A percentile compares a stretch with the other conserved stretches of the same genome.
Conservation (phyloP, 768 basidiomycete genomes). For the Amanita brunnescens region DNA sequence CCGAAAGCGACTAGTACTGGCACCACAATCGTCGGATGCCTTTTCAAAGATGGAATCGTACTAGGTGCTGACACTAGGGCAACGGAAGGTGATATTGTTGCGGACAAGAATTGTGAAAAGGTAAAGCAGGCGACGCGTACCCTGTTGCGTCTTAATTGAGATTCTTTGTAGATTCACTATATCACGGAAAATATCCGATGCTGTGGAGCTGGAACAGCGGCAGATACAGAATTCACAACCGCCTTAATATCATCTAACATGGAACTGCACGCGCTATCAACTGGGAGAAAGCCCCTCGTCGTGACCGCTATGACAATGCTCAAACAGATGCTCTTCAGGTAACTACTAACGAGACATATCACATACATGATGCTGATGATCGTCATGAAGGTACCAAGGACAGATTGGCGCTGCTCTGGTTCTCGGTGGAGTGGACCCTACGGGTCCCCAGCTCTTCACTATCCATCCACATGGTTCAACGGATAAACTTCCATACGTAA, state of each 20-base stretch:
- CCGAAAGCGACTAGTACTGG: constrained; percentile 89
- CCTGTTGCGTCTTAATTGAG: neutral
- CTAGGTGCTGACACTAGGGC: constrained; percentile 96
- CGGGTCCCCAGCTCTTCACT: constrained; percentile 93
- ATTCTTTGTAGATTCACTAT: constrained; percentile 63
- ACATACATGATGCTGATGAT: neutral
- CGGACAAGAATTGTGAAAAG: constrained; percentile 99
- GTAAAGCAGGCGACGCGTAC: constrained; percentile 26
- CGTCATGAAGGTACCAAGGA: constrained; percentile 68
- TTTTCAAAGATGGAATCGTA: constrained; percentile 88
- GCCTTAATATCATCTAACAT: constrained; percentile 95
- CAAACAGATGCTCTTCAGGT: constrained; percentile 92
- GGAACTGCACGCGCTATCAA: constrained; percentile 84
- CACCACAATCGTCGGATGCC: constrained; percentile 95
- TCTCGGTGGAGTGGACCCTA: constrained; percentile 91
- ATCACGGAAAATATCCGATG: constrained; percentile 93
- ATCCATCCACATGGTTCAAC: constrained; percentile 96
- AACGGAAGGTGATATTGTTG: constrained; percentile 89
- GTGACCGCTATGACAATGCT: constrained; percentile 99
- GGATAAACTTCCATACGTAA: constrained; percentile 97
- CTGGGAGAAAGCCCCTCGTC: constrained; percentile 85
- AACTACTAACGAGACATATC: constrained; percentile 11
- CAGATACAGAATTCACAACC: constrained; percentile 93
- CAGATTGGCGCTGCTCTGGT: constrained; percentile 93
- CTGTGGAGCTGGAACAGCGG: constrained; percentile 99